A percentile compares a stretch with the other conserved stretches of the same genome.
Conservation (phyloP, 306 rosid genomes). For the Lupinus albus region DNA sequence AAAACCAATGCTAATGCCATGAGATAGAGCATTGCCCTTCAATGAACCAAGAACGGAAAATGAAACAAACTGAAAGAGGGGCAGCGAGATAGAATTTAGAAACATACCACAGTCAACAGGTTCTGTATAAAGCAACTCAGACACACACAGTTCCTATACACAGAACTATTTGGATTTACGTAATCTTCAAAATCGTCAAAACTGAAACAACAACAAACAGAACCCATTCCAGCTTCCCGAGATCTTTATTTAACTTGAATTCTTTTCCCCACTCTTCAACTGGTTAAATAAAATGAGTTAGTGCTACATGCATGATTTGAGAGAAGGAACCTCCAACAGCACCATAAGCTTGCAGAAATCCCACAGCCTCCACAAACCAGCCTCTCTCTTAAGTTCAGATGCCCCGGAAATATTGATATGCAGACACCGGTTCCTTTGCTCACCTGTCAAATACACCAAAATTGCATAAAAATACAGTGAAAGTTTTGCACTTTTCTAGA, state of each 20-base stretch:
- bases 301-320: slow-evolving; percentile 37
- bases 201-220: slow-evolving; percentile 88
- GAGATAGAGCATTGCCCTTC: background rate
- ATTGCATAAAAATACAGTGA: slow-evolving; percentile 24
- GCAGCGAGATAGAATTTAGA: slow-evolving; percentile 6
- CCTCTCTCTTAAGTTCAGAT: slow-evolving; percentile 61
- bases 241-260: slow-evolving; percentile 42
- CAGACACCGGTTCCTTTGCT: slow-evolving; percentile 33
- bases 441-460: slow-evolving; percentile 58
- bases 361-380: slow-evolving; percentile 60
- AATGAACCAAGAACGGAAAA: slow-evolving; percentile 26
- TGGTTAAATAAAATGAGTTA: slow-evolving; percentile 38
- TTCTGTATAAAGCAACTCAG: slow-evolving; percentile 77
- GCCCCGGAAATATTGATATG: slow-evolving; percentile 28
- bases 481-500: slow-evolving; percentile 24
- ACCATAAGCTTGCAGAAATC: slow-evolving; percentile 62
- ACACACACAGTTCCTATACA: slow-evolving; percentile 76
- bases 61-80: background rate
- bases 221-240: slow-evolving; percentile 73
- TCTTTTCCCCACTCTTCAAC: slow-evolving; percentile 45
- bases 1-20: slow-evolving; percentile 12
- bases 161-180: slow-evolving; percentile 77
- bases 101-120: slow-evolving; percentile 71
- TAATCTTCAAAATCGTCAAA: slow-evolving; percentile 74
- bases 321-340: slow-evolving; percentile 40